Evolutionary conservation across 2,329 filamentous ascomycete genomes (phyloP), one percentile per base, ranked within the genome.

Genomic region (Cytospora schulzeri): DNA sequence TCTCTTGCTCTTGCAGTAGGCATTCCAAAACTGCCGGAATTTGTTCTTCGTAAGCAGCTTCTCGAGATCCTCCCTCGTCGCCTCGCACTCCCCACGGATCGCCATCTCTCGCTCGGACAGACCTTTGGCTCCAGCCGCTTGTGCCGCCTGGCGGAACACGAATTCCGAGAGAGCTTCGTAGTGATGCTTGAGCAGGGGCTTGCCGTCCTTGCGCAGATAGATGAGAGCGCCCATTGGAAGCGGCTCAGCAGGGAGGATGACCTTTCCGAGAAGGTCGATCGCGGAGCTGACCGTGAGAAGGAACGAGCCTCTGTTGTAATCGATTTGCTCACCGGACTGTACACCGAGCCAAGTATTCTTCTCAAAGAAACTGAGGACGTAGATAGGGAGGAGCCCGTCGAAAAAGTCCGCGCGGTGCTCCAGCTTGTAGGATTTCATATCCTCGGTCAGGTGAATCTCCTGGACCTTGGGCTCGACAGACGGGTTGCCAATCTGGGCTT

Each of bases 151-250:
- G 38, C 38, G 8, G 6, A 3, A 15, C 6, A 53, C 48, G 22
- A 60, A 60, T 2, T 14, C 22, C 24, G 31, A 29, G 4, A 60
- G 48, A 19, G 24, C 50, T 12, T 60, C n/a, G 14, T 31, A 29
- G 22, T 60, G 57, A 7, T 38, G 12, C 50, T 19, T n/a, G 14
- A 52, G 48, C 22, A 60, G 29, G 12, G 57, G 45, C 22, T n/a
- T 53, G 29, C 57, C 28, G 29, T 60, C 45, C 48, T 22, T 6
- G 5, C 57, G 57, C 48, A 60, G 17, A 31, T 60, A 60, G 31
- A 53, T 22, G n/a, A 60, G 8, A 15, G 45, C 17, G 19, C 48
- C 57, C 3, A 8, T 17, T 1, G 22, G 6, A 11, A 53, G 11
- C 4, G 4, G 9, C 12, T 31, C 19, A 5, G 53, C 2, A 0